Conservation (phyloP, 768 basidiomycete species). For the Termitomyces sp. region DNA sequence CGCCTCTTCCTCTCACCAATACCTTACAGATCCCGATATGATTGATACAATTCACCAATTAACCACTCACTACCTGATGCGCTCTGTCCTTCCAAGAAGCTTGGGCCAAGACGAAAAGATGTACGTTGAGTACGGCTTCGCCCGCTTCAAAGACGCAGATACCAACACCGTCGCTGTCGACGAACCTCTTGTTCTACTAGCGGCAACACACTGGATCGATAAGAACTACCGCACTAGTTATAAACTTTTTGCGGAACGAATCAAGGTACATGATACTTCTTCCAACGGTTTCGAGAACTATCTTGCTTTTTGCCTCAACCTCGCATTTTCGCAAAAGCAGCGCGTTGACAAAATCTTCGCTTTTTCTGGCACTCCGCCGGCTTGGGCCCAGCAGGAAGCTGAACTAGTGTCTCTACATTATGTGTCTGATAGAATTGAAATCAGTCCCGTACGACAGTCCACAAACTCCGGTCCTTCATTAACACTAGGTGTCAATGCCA, state of each 20-base stretch:
- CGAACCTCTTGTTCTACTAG: conserved; percentile 42
- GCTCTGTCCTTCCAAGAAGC: conserved; percentile 31
- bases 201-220: conserved; percentile 39
- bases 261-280: conserved; percentile 23
- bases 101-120: conserved; percentile 36
- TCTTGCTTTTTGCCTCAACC: conserved; percentile 36
- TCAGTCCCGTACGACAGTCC: conserved; percentile 24
- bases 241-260: conserved; percentile 34
- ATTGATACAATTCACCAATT: conserved; percentile 33
- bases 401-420: conserved; percentile 33
- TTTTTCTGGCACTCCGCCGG: conserved; percentile 28
- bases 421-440: conserved; percentile 23
- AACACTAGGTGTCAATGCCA: conserved; percentile 34
- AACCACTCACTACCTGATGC: conserved; percentile 38
- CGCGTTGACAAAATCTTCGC: conserved; percentile 33
- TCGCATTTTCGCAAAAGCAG: conserved; percentile 30
- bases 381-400: conserved; percentile 34
- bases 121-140: conserved; percentile 43
- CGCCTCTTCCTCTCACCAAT: neutral
- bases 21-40: conserved; percentile 31
- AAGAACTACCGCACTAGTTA: conserved; percentile 30
- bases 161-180: conserved; percentile 36
- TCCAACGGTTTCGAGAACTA: conserved; percentile 47
- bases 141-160: conserved; percentile 37
- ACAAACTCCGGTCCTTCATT: conserved; percentile 30